Evolutionary conservation across 1,284 basidiomycete genomes (phyloP).

Genomic region (Rhodotorula sp.): DNA sequence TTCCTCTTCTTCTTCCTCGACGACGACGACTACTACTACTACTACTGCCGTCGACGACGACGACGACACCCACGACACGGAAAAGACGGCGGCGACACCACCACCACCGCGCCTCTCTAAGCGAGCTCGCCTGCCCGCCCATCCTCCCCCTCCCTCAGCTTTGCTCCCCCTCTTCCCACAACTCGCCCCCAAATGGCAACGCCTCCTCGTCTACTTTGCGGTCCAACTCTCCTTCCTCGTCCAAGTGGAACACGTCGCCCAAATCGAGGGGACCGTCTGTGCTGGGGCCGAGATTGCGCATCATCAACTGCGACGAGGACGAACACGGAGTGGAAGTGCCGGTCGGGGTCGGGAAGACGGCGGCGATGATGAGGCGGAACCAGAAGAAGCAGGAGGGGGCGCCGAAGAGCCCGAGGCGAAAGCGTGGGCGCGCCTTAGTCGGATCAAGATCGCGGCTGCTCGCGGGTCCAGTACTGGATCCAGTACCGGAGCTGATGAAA

Average conservation of each 20-base stretch:
- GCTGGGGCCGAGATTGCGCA: constrained; percentile 7
- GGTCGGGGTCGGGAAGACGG: no score
- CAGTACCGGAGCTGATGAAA: no score
- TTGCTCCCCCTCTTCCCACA: not conserved
- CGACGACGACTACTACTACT: not conserved
- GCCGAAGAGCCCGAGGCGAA: not conserved
- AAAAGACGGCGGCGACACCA: not conserved
- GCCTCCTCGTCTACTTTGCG: constrained; percentile 17
- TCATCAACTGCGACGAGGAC: not conserved
- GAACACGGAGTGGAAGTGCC: no score
- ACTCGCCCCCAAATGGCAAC: constrained; percentile 1
- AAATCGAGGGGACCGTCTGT: constrained; percentile 10
- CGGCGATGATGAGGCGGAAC: no score
- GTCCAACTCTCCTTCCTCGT: constrained; percentile 16
- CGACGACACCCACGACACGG: not conserved
- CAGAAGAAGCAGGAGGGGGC: no score
- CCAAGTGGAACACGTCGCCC: constrained; percentile 11
- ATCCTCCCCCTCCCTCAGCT: not conserved
- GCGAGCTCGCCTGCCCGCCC: not conserved
- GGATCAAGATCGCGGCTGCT: not conserved
- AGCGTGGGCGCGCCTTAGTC: constrained; percentile 18
- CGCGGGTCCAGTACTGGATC: no score
- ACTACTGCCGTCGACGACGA: not conserved
- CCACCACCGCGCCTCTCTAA: no score
- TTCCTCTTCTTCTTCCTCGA: not conserved